Conservation (phyloP, 768 basidiomycete genomes). For the Suillus discolor region DNA sequence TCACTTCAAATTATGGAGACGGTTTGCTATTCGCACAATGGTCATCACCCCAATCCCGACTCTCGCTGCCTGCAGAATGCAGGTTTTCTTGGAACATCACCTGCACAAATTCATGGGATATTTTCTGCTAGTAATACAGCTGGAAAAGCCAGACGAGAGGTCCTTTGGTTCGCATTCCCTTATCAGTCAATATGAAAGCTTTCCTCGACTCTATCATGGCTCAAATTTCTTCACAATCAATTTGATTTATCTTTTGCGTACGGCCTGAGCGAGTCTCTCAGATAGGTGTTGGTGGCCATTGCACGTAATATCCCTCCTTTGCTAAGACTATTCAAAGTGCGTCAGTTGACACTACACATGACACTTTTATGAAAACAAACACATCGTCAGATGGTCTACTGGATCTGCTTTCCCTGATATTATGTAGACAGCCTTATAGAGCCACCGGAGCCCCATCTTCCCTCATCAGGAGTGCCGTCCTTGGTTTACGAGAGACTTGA, state of each 20-base stretch:
- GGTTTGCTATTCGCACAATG: conserved; percentile 87
- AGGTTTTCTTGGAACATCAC: conserved; percentile 88
- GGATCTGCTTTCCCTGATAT: conserved; percentile 77
- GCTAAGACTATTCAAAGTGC: too few species aligned
- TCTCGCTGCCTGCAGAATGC: conserved; percentile 90
- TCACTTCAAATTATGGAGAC: conserved; percentile 86
- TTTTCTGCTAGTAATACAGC: conserved; percentile 78
- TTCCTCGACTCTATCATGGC: conserved; percentile 91
- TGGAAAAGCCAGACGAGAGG: conserved; percentile 88
- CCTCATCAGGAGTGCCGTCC: conserved; percentile 54
- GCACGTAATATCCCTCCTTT: conserved; percentile 90
- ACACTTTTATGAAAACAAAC: too few species aligned
- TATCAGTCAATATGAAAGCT: conserved; percentile 67
- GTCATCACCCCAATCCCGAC: conserved; percentile 96
- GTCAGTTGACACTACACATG: too few species aligned
- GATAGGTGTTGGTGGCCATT: conserved; percentile 81
- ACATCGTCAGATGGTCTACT: too few species aligned
- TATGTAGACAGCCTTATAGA: conserved; percentile 85
- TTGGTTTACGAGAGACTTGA: conserved; percentile 52
- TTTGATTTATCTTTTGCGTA: conserved; percentile 95
- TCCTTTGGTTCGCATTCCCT: conserved; percentile 64
- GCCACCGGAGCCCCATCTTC: conserved; percentile 83
- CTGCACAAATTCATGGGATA: conserved; percentile 94
- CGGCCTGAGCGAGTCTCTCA: conserved; percentile 86
- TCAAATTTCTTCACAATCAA: conserved; percentile 93